Evolutionary conservation across 2,329 filamentous ascomycete genomes (phyloP).

Genomic region (Penicillium brevicompactum): DNA sequence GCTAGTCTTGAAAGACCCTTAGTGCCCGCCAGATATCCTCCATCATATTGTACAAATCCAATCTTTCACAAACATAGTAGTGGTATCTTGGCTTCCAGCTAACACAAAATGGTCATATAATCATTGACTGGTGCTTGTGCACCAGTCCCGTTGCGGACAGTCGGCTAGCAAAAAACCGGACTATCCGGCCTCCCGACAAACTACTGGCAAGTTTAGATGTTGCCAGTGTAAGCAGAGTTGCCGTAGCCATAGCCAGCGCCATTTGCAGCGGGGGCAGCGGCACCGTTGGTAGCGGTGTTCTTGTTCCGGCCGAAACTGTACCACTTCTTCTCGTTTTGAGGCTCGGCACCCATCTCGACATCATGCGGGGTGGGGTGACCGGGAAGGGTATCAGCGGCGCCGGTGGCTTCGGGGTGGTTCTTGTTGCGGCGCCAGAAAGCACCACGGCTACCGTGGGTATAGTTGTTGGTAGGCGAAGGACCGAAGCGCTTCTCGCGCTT

Average conservation of each 20-base stretch:
- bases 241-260: slow-evolving; percentile 33
- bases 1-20: slow-evolving; percentile 2
- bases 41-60: slow-evolving; percentile 15
- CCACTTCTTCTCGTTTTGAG: slow-evolving; percentile 23
- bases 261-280: slow-evolving; percentile 11
- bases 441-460: slow-evolving; percentile 61
- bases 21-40: slow-evolving; percentile 11
- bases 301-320: slow-evolving; percentile 26
- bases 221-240: slow-evolving; percentile 35
- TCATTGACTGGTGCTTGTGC: slow-evolving; percentile 13
- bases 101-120: slow-evolving; percentile 18
- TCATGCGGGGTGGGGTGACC: slow-evolving; percentile 43
- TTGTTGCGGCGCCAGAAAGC: slow-evolving; percentile 47
- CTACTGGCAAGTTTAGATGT: slow-evolving; percentile 21
- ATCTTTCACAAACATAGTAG: slow-evolving; percentile 17
- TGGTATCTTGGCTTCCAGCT: slow-evolving; percentile 22
- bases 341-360: slow-evolving; percentile 31
- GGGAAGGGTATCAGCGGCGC: slow-evolving; percentile 39
- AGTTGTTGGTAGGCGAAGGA: slow-evolving; percentile 66
- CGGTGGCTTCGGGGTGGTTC: slow-evolving; percentile 41
- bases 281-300: slow-evolving; percentile 16
- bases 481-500: slow-evolving; percentile 74
- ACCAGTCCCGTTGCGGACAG: neutral
- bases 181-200: neutral
- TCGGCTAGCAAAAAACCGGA: neutral